Evolutionary conservation across 2,329 filamentous ascomycete species (phyloP).

Genomic region (Phialocephala sp.): DNA sequence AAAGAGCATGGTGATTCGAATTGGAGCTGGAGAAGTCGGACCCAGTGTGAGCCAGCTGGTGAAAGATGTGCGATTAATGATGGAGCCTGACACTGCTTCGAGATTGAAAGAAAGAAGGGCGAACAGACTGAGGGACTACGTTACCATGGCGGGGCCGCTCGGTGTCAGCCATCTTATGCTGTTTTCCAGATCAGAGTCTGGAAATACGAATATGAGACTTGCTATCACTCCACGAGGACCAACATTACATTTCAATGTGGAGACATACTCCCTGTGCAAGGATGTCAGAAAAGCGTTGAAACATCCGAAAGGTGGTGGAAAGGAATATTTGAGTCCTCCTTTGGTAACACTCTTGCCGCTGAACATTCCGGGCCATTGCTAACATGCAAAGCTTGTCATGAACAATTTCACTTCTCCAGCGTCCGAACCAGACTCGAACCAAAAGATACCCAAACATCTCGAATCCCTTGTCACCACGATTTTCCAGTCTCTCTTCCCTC

Average conservation of each 20-base stretch:
- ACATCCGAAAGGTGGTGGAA: conserved; percentile 80
- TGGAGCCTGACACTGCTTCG: conserved; percentile 93
- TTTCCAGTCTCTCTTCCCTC: conserved; percentile 95
- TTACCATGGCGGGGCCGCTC: conserved; percentile 92
- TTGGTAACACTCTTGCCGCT: conserved; percentile 57
- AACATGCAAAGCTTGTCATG: conserved; percentile 76
- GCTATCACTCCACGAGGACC: conserved; percentile 88
- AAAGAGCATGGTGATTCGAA: conserved; percentile 98
- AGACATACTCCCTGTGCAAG: conserved; percentile 92
- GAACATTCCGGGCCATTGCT: conserved; percentile 37
- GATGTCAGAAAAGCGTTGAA: conserved; percentile 86
- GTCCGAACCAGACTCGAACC: conserved; percentile 51
- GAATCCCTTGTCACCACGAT: conserved; percentile 91
- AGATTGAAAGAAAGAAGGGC: conserved; percentile 87
- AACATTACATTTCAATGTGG: conserved; percentile 91
- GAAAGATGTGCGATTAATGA: conserved; percentile 87
- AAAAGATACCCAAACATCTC: conserved; percentile 87
- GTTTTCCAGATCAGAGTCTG: conserved; percentile 86
- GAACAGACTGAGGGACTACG: conserved; percentile 90
- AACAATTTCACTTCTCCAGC: conserved; percentile 86
- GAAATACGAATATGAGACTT: conserved; percentile 91
- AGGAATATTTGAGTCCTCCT: conserved; percentile 85
- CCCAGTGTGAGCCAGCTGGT: conserved; percentile 90
- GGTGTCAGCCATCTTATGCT: conserved; percentile 92
- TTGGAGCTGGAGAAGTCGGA: conserved; percentile 92